Evolutionary conservation across 768 basidiomycete genomes (phyloP), one percentile per base, ranked within the genome.

Genomic region (Leccinum fibrillosum): DNA sequence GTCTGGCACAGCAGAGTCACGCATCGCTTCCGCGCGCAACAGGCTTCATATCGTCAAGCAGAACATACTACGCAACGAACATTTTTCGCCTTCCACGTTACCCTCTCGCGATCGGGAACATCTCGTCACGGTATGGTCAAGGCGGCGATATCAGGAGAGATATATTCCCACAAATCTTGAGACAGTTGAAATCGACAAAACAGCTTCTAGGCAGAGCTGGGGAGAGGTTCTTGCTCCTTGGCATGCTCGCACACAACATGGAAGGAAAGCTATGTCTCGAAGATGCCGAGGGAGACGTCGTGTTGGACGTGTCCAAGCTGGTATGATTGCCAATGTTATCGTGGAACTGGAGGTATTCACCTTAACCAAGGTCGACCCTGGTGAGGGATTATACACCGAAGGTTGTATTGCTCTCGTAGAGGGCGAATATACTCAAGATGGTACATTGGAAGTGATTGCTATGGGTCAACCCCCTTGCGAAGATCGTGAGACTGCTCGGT

Each of bases 401-500:
- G 97, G 97, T 0, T 94, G 89, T 58, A 90, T 98, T 72, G 93
- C 94, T 1, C 82, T 99, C 15, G 86, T 98, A 0, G 97, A 98
- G 75, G 97, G 97, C 21, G 92, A 94, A 67, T 99, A 98, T 69
- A 98, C 92, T 0, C 88, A 95, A 59, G 94, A 98, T 30, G 90
- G 88, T 52, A 90, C 82, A 1, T 78, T 99, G 52, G 82, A 89
- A 62, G 92, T 98, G 6, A 85, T 94, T 61, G 97, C 95, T 19
- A 90, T 99, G 60, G 97, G 97, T 2, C 96, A 98, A 73, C 97
- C 97, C 2, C 97, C 97, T 11, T 96, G 94, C 67, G 97, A 99
- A 74, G 82, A 88, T 63, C 80, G 97, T 44, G 87, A 88, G 59
- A 86, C 83, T 2, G 87, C 96, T 15, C 81, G 93, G 92, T 93